Evolutionary conservation across 2,329 filamentous ascomycete species (phyloP).

Genomic region (Drechslera avenae): DNA sequence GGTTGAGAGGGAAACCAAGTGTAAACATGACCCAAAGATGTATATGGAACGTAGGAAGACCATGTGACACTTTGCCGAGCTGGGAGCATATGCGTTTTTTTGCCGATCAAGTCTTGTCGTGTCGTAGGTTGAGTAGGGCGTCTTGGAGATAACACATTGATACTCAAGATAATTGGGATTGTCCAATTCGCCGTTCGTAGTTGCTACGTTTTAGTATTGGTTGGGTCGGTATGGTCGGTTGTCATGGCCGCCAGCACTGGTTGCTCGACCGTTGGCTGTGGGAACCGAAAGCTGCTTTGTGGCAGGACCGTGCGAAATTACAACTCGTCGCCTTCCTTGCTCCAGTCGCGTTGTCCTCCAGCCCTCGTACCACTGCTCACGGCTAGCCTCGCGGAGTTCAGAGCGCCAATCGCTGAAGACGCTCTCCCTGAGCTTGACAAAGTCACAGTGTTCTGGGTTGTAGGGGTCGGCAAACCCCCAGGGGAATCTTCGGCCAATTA

Average conservation of each 20-base stretch:
- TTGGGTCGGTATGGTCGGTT: constrained; percentile 33
- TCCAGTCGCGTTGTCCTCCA: constrained; percentile 73
- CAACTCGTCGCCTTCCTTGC: constrained; percentile 33
- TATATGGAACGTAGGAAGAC: neutral
- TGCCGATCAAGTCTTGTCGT: neutral
- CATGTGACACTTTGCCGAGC: constrained; percentile 2
- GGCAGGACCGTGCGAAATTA: constrained; percentile 38
- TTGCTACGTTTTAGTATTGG: constrained; percentile 18
- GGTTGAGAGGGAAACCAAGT: neutral
- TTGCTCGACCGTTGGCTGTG: constrained; percentile 39
- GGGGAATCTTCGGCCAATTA: constrained; percentile 85
- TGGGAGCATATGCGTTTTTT: neutral
- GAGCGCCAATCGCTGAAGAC: constrained; percentile 93
- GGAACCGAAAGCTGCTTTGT: constrained; percentile 33
- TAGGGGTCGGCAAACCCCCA: constrained; percentile 98
- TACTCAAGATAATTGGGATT: neutral
- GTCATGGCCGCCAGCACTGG: constrained; percentile 38
- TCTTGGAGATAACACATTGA: too few relatives aligned
- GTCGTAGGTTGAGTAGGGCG: neutral
- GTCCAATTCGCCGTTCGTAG: neutral
- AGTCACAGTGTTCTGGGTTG: constrained; percentile 91
- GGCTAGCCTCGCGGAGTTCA: constrained; percentile 86
- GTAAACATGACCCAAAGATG: constrained; percentile 6
- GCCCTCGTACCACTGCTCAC: constrained; percentile 92
- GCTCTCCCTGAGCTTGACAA: constrained; percentile 83